A percentile compares a stretch with the other conserved stretches of the same genome.
Conservation (phyloP, 768 basidiomycete species). For the Pleurotus cornucopiae region DNA sequence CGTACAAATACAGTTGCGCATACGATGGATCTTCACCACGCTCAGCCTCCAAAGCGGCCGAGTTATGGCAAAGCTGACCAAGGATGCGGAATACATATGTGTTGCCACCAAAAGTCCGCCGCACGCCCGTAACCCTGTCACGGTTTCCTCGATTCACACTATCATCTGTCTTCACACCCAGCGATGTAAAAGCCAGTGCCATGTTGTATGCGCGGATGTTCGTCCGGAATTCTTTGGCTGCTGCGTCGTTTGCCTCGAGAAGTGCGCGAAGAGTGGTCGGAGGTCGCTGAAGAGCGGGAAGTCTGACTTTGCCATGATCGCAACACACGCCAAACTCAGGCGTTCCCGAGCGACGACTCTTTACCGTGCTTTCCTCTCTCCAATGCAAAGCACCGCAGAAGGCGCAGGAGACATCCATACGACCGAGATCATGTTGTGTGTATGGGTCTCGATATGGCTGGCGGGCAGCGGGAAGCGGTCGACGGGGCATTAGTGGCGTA, state of each 20-base stretch:
- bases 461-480: not conserved
- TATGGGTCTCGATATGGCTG: conserved; percentile 12
- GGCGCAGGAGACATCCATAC: conserved; percentile 12
- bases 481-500: not conserved
- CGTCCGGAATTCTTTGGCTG: conserved; percentile 20
- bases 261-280: conserved; percentile 3
- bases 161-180: conserved; percentile 23
- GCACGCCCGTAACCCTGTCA: too few relatives aligned
- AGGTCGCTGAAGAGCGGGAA: conserved; percentile 14
- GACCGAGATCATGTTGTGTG: conserved; percentile 12
- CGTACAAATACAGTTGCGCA: conserved; percentile 37
- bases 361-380: conserved; percentile 8
- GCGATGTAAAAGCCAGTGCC: conserved; percentile 29
- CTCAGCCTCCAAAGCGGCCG: conserved; percentile 26
- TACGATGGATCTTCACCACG: conserved; percentile 18
- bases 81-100: conserved; percentile 24
- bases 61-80: conserved; percentile 25
- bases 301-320: conserved; percentile 19
- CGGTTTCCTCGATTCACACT: conserved; percentile 11
- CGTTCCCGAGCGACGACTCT: not conserved
- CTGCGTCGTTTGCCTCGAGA: conserved; percentile 1
- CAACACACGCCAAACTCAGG: conserved; percentile 26
- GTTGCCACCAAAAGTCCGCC: conserved; percentile 16
- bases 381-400: conserved; percentile 16
- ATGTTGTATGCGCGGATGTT: conserved; percentile 32